Evolutionary conservation across 805 yeast genomes (phyloP), one percentile per base, ranked within the genome.

Genomic region (Debaryomyces prosopidis): DNA sequence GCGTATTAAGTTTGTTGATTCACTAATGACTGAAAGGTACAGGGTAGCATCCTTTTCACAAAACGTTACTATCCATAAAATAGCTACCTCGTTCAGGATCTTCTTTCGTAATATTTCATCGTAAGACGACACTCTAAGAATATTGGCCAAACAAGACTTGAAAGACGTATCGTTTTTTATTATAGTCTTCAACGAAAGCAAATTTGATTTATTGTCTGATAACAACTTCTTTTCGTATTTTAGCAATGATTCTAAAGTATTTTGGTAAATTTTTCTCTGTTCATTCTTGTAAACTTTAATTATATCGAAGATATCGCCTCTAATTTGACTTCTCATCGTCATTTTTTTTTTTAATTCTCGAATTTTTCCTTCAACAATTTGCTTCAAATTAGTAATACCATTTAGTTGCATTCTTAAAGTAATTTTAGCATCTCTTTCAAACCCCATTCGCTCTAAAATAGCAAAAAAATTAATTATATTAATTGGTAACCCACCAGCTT

Each of bases 401-500:
- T 45, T 36, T 12, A 45, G 28, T 23, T 20, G 28, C 48, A 45
- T 45, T 15, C 48, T 36, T 30, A 45, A 35, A 17, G 48, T 28
- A 3, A 45, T 36, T 31, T 44, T 44, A 15, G 28, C 20, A 3
- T 20, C 10, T 17, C 20, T 19, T 16, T 45, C 48, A 36, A 40
- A 45, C 27, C 14, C 18, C 34, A 45, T n/a, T 23, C 40, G 48
- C 27, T 11, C 16, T 10, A 45, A 36, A 28, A 40, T 26, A 11
- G 44, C 44, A 45, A 45, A 40, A 20, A 45, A 45, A 19, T 45
- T 31, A n/a, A 45, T 16, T 31, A 45, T 32, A n/a, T 31, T 45
- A 20, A 6, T n/a, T 4, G 48, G 44, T 5, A 45, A 40, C 4
- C 18, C 34, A 8, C 20, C 23, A 36, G n/a, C 35, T 3, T 27